Evolutionary conservation across 495 filamentous ascomycete species (phyloP).

Genomic region (Trichoderma asperelloides): DNA sequence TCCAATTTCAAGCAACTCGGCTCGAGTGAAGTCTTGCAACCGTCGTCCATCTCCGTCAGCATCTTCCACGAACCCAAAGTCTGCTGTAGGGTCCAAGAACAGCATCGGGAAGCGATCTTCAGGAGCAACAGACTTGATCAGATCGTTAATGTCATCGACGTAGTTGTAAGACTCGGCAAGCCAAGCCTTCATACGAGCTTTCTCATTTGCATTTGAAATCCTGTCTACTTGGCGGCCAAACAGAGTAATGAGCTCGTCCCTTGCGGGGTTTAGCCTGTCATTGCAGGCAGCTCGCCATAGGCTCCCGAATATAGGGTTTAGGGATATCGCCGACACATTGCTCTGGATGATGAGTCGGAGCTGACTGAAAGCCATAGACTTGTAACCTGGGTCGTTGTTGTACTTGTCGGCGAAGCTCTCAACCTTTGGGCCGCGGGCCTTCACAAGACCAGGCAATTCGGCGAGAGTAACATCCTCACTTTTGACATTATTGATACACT

Average conservation of each 20-base stretch:
- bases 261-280: slow-evolving; percentile 28
- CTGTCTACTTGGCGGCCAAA: slow-evolving; percentile 28
- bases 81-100: slow-evolving; percentile 36
- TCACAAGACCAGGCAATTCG: slow-evolving; percentile 20
- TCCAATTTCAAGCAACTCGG: slow-evolving; percentile 38
- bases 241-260: slow-evolving; percentile 27
- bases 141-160: slow-evolving; percentile 26
- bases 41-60: slow-evolving; percentile 16
- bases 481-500: slow-evolving; percentile 12
- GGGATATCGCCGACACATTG: slow-evolving; percentile 30
- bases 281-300: slow-evolving; percentile 40
- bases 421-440: slow-evolving; percentile 19
- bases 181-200: slow-evolving; percentile 32
- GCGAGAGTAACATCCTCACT: slow-evolving; percentile 16
- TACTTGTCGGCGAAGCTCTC: slow-evolving; percentile 32
- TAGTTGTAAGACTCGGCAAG: slow-evolving; percentile 40
- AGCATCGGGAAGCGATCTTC: slow-evolving; percentile 41
- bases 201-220: slow-evolving; percentile 21
- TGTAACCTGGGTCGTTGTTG: slow-evolving; percentile 25
- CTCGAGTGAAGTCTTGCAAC: slow-evolving; percentile 24
- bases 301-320: slow-evolving; percentile 40
- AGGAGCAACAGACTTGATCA: slow-evolving; percentile 35
- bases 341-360: slow-evolving; percentile 30
- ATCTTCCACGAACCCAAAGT: slow-evolving; percentile 18
- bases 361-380: slow-evolving; percentile 22